Percentiles rank a stretch among this genome's conserved stretches.
These are phyloP conservation scores for Curvularia spicifera DNA, from an alignment of 2,329 filamentous ascomycete genomes.

Conservation along the genomic window DNA sequence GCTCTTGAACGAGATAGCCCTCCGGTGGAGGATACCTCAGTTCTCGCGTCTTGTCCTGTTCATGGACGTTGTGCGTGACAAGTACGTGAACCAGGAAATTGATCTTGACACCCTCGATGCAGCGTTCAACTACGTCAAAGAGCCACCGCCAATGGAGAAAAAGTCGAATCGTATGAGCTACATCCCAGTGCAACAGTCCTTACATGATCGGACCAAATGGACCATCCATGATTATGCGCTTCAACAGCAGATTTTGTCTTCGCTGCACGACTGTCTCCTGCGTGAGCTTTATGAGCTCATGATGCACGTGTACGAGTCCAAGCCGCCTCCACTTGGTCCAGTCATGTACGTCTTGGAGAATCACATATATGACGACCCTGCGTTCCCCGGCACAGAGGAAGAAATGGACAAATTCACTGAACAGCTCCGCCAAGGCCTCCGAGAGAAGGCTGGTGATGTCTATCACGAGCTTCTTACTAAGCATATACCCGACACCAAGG, in stretches of 20 bases:
- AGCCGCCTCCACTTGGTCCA: constrained; percentile 78
- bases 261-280: constrained; percentile 79
- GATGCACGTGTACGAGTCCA: constrained; percentile 87
- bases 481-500: constrained; percentile 78
- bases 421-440: constrained; percentile 74
- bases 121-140: constrained; percentile 82
- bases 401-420: constrained; percentile 75
- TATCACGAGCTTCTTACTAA: constrained; percentile 81
- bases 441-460: constrained; percentile 74
- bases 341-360: constrained; percentile 81
- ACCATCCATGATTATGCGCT: constrained; percentile 57
- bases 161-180: constrained; percentile 61
- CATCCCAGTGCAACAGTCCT: constrained; percentile 38
- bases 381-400: constrained; percentile 73
- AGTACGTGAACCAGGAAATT: constrained; percentile 84
- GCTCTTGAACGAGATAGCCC: constrained; percentile 80
- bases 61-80: constrained; percentile 82
- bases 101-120: constrained; percentile 80
- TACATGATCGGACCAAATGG: constrained; percentile 60
- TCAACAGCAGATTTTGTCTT: constrained; percentile 77
- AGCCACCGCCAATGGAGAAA: constrained; percentile 69
- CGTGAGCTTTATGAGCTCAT: constrained; percentile 88
- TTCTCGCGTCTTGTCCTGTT: constrained; percentile 81
- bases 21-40: constrained; percentile 87
- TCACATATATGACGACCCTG: constrained; percentile 79